A percentile compares a stretch with the other conserved stretches of the same genome.
Conservation (phyloP, 345 rosid genomes). For the Populus tremula region DNA sequence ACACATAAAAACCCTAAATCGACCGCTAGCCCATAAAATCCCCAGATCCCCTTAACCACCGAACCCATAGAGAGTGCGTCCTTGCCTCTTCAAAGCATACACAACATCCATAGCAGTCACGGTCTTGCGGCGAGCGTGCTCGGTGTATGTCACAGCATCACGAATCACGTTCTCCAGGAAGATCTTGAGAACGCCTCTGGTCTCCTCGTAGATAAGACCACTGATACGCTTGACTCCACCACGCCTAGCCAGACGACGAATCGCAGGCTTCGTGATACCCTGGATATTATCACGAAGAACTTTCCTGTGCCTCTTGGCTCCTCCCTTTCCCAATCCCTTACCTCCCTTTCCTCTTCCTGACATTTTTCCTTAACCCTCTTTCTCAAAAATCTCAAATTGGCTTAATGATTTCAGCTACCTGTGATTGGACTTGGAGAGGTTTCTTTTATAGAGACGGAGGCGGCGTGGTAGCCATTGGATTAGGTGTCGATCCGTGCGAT, state of each 20-base stretch:
- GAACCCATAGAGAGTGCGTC: conserved; percentile 56
- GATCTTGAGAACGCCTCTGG: conserved; percentile 53
- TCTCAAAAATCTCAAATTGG: no score
- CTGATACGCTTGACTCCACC: conserved; percentile 63
- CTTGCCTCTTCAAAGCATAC: conserved; percentile 58
- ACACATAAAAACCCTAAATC: no score
- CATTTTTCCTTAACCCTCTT: conserved; percentile 15
- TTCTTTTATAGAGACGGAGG: no score
- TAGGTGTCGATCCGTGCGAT: no score
- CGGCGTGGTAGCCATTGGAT: no score
- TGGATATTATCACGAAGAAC: conserved; percentile 59
- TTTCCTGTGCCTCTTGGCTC: conserved; percentile 55
- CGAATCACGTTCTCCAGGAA: conserved; percentile 57
- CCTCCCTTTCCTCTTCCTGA: conserved; percentile 67
- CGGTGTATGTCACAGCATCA: conserved; percentile 51
- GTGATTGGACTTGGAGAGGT: no score
- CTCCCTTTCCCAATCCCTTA: conserved; percentile 60
- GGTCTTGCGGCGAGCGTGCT: conserved; percentile 60
- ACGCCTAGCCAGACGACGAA: conserved; percentile 50
- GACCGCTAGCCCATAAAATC: no score
- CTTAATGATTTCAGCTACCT: no score
- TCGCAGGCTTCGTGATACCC: conserved; percentile 37
- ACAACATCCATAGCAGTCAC: conserved; percentile 68
- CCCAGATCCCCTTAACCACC: conserved; percentile 33
- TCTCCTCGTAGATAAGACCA: conserved; percentile 59